Conservation (phyloP, 225 moss, liverwort and hornwort species). For the Pleurozium schreberi region DNA sequence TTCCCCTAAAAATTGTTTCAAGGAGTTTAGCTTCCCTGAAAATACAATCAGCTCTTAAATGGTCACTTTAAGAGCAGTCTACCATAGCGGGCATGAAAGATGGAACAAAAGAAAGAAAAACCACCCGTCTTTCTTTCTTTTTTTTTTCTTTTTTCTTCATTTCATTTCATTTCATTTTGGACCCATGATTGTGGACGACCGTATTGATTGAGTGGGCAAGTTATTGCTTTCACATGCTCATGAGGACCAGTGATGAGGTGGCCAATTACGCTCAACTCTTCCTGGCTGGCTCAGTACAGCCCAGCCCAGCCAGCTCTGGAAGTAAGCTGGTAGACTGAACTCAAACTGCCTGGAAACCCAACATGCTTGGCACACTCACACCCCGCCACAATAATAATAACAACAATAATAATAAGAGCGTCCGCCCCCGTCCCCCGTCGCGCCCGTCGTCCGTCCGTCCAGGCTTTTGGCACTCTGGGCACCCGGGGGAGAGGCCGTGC, state of each 20-base stretch:
- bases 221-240: slow-evolving; percentile 35
- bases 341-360: not conserved
- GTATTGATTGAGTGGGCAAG: slow-evolving; percentile 24
- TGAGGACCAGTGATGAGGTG: not conserved
- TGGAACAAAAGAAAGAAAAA: too few species aligned
- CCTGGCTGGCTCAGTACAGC: not conserved
- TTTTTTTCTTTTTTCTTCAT: too few species aligned
- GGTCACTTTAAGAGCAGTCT: too few species aligned
- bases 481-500: not conserved
- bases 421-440: too few species aligned
- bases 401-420: not conserved
- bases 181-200: slow-evolving; percentile 23
- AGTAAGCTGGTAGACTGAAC: not conserved
- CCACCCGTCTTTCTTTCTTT: not conserved
- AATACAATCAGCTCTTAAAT: too few species aligned
- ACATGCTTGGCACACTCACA: not conserved
- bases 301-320: not conserved
- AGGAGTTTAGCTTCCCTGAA: too few species aligned
- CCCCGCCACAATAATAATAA: too few species aligned
- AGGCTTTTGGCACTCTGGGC: not conserved
- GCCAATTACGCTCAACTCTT: not conserved
- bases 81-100: not conserved
- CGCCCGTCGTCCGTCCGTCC: not conserved
- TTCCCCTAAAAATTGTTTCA: too few species aligned
- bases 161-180: not conserved